Evolutionary conservation across 1,284 basidiomycete genomes (phyloP), one percentile per base, ranked within the genome.

Genomic region (Rhodotorula sp.): DNA sequence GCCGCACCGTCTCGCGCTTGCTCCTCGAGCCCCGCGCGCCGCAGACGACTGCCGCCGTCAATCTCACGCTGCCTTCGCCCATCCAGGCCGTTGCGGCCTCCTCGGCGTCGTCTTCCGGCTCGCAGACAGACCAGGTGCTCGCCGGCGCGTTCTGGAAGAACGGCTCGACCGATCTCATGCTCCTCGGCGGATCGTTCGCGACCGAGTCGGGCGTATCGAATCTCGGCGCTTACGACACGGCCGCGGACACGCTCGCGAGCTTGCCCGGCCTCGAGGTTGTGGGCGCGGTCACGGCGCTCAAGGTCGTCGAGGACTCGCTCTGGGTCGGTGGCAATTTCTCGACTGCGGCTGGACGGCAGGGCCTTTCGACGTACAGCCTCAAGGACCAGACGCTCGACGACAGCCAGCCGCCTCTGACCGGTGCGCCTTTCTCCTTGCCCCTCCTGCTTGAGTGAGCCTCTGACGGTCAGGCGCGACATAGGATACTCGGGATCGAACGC

Each of bases 111-210:
- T 7, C 14, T 17, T 9, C 45, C 16, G 27, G 1, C 27, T 42
- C 54, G 54, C 25, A 17, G 53, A 89, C 91, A 1, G 92, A 93
- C 1, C 89, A 93, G 46, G 88, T 97, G 67, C 85, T 97, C 55
- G 86, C 92, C 0, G 95, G 92, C 49, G 87, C 88, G 3, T 98
- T 95, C 84, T 98, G 92, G 91, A 90, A 88, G 23, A 97, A 97
- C 79, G 85, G 85, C 53, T 87, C 89, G 2, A 87, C 87, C 9
- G 85, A 85, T 21, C 42, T 92, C 58, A 88, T 87, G 52, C 87
- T 97, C 74, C 84, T 98, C 62, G 95, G 93, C 52, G 95, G 95
- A 61, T 94, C 96, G 82, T 97, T 97, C 80, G 88, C 89, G 7
- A 82, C 23, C 13, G 82, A 85, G 2, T 78, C 82, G 14, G 81